phyloP scores from a whole-genome alignment of 106 monocot genomes.

The Platanthera zijinensis region DNA sequence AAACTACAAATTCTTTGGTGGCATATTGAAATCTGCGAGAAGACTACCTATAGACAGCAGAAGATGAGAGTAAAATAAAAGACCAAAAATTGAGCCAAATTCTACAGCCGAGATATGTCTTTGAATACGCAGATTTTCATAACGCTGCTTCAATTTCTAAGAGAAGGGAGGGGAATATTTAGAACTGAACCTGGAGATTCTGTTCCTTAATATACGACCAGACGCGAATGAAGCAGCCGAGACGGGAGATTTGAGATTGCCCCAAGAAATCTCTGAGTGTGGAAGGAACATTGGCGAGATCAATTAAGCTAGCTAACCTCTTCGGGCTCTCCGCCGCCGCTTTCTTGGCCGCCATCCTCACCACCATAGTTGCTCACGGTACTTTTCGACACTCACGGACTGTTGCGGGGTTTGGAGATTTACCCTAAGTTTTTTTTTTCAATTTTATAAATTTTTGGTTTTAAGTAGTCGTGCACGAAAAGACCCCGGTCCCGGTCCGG shows the following conservation, averaged over 20 bases:
- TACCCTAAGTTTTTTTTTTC: no score
- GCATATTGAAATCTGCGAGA: neutral
- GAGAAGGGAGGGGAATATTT: neutral
- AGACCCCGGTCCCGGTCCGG: no score
- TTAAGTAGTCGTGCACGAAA: no score
- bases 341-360: constrained; percentile 30
- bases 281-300: constrained; percentile 66
- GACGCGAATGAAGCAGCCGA: constrained; percentile 65
- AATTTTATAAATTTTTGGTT: no score
- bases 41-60: neutral
- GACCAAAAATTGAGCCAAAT: neutral
- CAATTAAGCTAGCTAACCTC: constrained; percentile 65
- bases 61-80: neutral
- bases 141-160: neutral
- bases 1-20: neutral
- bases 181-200: constrained; percentile 51
- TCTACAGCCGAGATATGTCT: neutral
- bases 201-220: constrained; percentile 88
- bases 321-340: constrained; percentile 46
- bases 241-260: constrained; percentile 79
- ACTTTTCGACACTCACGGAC: no score
- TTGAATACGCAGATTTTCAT: neutral
- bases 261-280: constrained; percentile 71
- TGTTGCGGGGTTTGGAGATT: no score
- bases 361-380: neutral